These are phyloP conservation scores for Saccharomyces hybrid DNA, from an alignment of 1,139 yeast species.

Conservation along the genomic window DNA sequence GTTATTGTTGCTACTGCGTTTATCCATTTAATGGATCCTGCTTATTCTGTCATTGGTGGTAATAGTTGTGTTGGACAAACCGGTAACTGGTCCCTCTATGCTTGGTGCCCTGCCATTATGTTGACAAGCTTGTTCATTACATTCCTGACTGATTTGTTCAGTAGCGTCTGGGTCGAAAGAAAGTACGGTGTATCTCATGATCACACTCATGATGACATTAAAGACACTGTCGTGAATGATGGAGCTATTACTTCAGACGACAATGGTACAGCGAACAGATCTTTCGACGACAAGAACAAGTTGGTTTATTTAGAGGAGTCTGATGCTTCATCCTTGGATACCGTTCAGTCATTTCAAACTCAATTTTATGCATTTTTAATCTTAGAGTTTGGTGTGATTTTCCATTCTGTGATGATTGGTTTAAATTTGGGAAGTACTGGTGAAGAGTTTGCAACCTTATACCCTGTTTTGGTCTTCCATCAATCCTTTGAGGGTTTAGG, in stretches of 20 bases:
- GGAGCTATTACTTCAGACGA: background rate
- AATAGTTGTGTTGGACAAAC: constrained; percentile 42
- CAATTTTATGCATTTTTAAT: constrained; percentile 42
- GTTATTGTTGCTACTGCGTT: constrained; percentile 87
- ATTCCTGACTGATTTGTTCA: background rate
- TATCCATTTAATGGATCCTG: constrained; percentile 77
- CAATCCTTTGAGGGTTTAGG: constrained; percentile 93
- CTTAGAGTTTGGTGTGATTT: constrained; percentile 70
- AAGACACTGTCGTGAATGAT: background rate
- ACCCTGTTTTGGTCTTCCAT: constrained; percentile 78
- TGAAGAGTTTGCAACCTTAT: constrained; percentile 67
- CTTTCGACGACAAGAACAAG: background rate
- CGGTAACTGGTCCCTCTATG: constrained; percentile 47
- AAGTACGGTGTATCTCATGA: background rate
- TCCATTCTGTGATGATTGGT: constrained; percentile 78
- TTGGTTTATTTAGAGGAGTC: background rate
- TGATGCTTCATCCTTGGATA: constrained; percentile 17
- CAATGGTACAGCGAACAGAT: background rate
- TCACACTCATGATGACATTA: background rate
- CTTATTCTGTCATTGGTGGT: constrained; percentile 45
- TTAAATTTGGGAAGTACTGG: constrained; percentile 67
- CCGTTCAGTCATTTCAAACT: constrained; percentile 34
- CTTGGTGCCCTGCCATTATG: constrained; percentile 55
- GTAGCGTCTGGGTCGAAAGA: background rate
- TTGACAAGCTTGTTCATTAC: background rate